Evolutionary conservation across 2,329 filamentous ascomycete genomes (phyloP), one percentile per base, ranked within the genome.

Genomic region (Phyllosticta citrichinensis): DNA sequence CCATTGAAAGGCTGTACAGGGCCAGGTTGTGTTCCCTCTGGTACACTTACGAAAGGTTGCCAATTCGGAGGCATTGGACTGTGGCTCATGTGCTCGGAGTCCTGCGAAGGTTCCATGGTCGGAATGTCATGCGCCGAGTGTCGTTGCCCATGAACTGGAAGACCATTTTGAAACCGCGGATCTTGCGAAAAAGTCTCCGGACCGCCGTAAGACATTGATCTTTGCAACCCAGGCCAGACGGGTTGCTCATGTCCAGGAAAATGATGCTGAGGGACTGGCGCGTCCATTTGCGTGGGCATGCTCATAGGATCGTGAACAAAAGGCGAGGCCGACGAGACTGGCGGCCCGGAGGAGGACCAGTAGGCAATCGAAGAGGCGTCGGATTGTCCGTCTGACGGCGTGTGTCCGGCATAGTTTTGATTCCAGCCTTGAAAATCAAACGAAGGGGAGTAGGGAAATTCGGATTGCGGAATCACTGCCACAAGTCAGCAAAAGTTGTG

Each of bases 171-270:
- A 14, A 57, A 62, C 11, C 52, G 62, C 55, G 70, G 73, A 11
- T 73, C 69, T 22, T 70, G 70, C 11, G 69, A 65, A 14, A 74
- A 57, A 1, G 71, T 68, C 58, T 75, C 73, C 10, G 74, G 73
- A 47, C 74, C 71, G 3, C 72, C 71, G 55, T 73, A 75, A 0
- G 73, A 75, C 72, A 75, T 74, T 73, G 71, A 56, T 67, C 68
- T 52, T 68, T 69, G 27, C 64, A 62, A 20, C 63, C 69, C 71
- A 71, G 20, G 70, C 71, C 68, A 73, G 70, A 25, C 69, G 20
- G 19, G 17, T 10, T 58, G 55, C 8, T 52, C 51, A 70, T n/a
- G 71, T 71, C 62, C 68, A 68, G 24, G 68, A 68, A 58, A 69
- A 71, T 68, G 73, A 71, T 20, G 72, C 69, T 27, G 69, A 68